Evolutionary conservation across 306 rosid genomes (phyloP), one percentile per base, ranked within the genome.

Genomic region (Cicer chorassanicum): DNA sequence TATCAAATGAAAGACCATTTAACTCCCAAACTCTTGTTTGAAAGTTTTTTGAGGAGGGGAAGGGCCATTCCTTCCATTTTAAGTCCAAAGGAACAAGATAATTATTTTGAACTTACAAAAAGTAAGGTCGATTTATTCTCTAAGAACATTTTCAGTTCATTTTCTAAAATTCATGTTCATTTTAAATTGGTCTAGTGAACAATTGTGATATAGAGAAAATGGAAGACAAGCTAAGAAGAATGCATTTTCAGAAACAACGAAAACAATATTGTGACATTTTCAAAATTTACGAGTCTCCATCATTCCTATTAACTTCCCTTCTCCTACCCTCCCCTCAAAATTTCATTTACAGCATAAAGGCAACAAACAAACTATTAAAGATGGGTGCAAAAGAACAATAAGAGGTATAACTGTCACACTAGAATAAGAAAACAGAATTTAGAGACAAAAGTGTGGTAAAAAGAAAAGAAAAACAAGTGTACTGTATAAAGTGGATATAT

Each of bases 311-410:
- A 29, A 29, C 48, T 40, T 65, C 21, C 46, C 80, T 13, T 65
- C 73, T 73, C 14, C 14, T 19, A 1, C 7, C 39, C 5, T 44
- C 68, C 19, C 11, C 74, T 67, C 15, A 43, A 67, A 9, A 43
- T 16, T 15, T 15, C 48, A 65, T 2, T 18, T 13, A 65, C 45
- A 51, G 65, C 9, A 75, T 36, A 54, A 44, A 29, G 11, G 15
- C 8, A 59, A 48, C 39, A 49, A 49, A 49, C 8, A 13, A 16
- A 49, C 55, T 29, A 5, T 29, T 29, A 74, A 39, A 49, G 13
- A 80, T 3, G 36, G 14, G 51, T 11, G 21, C 13, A 62, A 24
- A 74, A 49, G 51, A 73, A 36, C 61, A 50, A 72, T 48, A 19
- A 40, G 45, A 40, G 43, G 64, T 3, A 40, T 46, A 39, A 39